A percentile compares a stretch with the other conserved stretches of the same genome.
These are phyloP conservation scores for Pseudocercospora macadamiae DNA, from an alignment of 2,329 filamentous ascomycete genomes.

Conservation along the genomic window DNA sequence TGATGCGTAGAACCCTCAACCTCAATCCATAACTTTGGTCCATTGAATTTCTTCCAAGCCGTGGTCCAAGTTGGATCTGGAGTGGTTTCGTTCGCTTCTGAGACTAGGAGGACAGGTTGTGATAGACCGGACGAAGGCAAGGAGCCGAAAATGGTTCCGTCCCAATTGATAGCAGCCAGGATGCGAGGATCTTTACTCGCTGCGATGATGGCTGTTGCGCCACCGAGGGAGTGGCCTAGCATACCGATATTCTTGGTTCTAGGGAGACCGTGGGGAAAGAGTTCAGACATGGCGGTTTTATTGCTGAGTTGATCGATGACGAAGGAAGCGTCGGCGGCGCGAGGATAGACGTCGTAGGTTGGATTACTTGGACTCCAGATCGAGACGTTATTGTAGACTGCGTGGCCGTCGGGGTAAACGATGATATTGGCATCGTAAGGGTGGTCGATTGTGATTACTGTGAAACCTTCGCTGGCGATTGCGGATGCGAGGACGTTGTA, in stretches of 20 bases:
- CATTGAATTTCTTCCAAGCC: conserved; percentile 28
- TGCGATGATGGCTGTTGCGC: conserved; percentile 25
- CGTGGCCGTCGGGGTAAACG: conserved; percentile 51
- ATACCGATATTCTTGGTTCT: conserved; percentile 15
- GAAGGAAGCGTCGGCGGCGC: conserved; percentile 42
- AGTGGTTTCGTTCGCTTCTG: conserved; percentile 19
- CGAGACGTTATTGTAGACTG: conserved; percentile 30
- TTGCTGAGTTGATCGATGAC: conserved; percentile 41
- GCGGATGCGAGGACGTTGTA: conserved; percentile 51
- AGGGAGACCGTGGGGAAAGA: neutral
- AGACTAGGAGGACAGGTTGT: conserved; percentile 30
- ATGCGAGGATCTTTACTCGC: conserved; percentile 28
- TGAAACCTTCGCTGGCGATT: conserved; percentile 51
- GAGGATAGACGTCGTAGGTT: neutral
- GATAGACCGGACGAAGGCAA: conserved; percentile 24
- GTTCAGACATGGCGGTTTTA: conserved; percentile 9
- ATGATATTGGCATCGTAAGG: conserved; percentile 51
- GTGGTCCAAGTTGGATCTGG: conserved; percentile 12
- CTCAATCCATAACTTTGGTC: conserved; percentile 32
- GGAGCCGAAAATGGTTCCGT: conserved; percentile 25
- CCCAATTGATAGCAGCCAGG: conserved; percentile 28
- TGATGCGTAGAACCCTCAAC: conserved; percentile 29
- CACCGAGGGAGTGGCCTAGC: conserved; percentile 33
- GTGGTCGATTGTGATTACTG: conserved; percentile 55
- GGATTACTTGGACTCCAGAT: conserved; percentile 14